phyloP scores from a whole-genome alignment of 2,329 filamentous ascomycete species.

The Hypoxylon sp. region DNA sequence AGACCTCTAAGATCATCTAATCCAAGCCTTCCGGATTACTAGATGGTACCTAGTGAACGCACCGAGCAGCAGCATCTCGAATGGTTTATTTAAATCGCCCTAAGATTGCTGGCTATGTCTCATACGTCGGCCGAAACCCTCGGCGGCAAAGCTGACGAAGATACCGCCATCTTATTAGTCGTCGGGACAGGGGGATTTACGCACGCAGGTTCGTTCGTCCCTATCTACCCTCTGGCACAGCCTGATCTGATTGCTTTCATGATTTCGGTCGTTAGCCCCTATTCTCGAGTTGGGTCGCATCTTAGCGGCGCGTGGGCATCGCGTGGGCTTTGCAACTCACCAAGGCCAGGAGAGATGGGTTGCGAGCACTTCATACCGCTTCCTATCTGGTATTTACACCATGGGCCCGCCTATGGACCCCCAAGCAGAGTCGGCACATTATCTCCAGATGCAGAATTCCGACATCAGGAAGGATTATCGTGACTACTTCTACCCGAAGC shows the following conservation, averaged over 20 bases:
- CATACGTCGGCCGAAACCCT: neutral
- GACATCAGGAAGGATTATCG: slow-evolving; percentile 51
- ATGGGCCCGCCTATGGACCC: slow-evolving; percentile 50
- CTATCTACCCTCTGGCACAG: neutral
- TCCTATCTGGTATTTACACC: slow-evolving; percentile 51
- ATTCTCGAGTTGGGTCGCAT: slow-evolving; percentile 54
- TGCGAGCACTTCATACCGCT: slow-evolving; percentile 46
- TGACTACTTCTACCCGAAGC: slow-evolving; percentile 53
- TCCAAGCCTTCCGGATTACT: neutral
- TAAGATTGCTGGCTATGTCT: slow-evolving; percentile 2
- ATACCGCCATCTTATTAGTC: slow-evolving; percentile 17
- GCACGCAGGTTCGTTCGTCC: slow-evolving; percentile 14
- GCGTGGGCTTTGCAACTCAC: slow-evolving; percentile 56
- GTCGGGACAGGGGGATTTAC: slow-evolving; percentile 26
- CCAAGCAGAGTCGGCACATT: slow-evolving; percentile 52
- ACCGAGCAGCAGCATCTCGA: neutral
- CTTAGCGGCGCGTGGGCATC: slow-evolving; percentile 53
- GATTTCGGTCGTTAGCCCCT: slow-evolving; percentile 45
- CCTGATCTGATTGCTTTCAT: neutral
- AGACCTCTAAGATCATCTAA: slow-evolving; percentile 13
- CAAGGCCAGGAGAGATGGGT: slow-evolving; percentile 55
- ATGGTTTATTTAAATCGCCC: slow-evolving; percentile 4
- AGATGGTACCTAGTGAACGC: neutral
- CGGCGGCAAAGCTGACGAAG: neutral
- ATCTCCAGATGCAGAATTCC: slow-evolving; percentile 53